These are phyloP conservation scores for Mitragyna speciosa DNA, from an alignment of 257 asterid genomes.

Conservation along the genomic window DNA sequence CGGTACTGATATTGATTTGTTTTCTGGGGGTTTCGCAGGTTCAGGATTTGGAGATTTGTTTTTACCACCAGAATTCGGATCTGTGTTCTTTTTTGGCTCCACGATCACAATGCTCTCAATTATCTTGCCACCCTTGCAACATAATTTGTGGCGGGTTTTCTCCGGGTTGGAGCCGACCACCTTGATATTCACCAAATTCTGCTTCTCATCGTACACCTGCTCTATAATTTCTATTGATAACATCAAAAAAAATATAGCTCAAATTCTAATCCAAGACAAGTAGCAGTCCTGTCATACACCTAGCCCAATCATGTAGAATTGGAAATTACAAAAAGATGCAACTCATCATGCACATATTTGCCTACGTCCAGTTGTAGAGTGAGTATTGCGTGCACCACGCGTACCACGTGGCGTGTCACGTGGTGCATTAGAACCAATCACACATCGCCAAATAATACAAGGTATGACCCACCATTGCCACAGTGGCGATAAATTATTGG, in stretches of 20 bases:
- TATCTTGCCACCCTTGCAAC: slow-evolving; percentile 47
- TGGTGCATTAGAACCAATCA: too few relatives aligned
- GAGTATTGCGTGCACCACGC: too few relatives aligned
- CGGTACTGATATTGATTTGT: background rate
- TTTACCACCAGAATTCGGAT: too few relatives aligned
- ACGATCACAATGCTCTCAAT: slow-evolving; percentile 63
- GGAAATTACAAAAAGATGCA: background rate
- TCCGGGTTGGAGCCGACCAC: slow-evolving; percentile 88
- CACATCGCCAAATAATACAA: too few relatives aligned
- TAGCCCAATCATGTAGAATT: too few relatives aligned
- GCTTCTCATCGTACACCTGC: slow-evolving; percentile 64
- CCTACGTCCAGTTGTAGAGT: background rate
- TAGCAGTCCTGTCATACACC: too few relatives aligned
- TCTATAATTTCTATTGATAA: slow-evolving; percentile 61
- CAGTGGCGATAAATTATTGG: too few relatives aligned
- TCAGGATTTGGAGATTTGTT: too few relatives aligned
- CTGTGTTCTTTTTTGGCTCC: too few relatives aligned
- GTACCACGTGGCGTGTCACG: too few relatives aligned
- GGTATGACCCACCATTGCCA: too few relatives aligned
- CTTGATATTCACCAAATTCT: slow-evolving; percentile 50
- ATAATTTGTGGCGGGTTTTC: slow-evolving; percentile 68
- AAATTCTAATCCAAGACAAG: slow-evolving; percentile 9
- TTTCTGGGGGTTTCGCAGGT: background rate
- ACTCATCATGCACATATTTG: background rate
- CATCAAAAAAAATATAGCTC: slow-evolving; percentile 15